Evolutionary conservation across 2,329 filamentous ascomycete genomes (phyloP).

Genomic region (Elsinoe necatrix): DNA sequence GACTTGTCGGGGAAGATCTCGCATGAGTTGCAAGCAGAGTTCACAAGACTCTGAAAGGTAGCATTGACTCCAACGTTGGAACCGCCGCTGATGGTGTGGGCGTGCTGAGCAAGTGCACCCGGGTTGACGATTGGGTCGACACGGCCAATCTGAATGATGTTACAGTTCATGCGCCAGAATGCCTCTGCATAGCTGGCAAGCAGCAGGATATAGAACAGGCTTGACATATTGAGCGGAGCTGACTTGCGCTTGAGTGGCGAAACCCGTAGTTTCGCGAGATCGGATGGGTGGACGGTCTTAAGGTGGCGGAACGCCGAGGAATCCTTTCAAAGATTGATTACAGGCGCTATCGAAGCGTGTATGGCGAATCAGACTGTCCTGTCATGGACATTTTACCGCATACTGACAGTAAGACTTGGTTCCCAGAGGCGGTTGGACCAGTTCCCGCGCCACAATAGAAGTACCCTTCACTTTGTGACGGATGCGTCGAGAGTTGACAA

Average conservation of each 20-base stretch:
- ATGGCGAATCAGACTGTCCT: not conserved
- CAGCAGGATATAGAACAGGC: conserved; percentile 8
- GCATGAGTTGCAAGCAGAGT: conserved; percentile 25
- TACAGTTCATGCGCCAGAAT: conserved; percentile 32
- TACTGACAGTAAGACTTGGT: not conserved
- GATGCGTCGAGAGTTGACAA: not conserved
- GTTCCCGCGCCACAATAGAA: not conserved
- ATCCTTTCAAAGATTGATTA: not conserved
- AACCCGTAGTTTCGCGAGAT: not conserved
- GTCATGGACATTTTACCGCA: not conserved
- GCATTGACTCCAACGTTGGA: conserved; percentile 26
- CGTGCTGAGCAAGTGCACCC: conserved; percentile 27
- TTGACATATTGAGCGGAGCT: conserved; percentile 13
- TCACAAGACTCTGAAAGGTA: conserved; percentile 20
- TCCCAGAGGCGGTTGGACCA: not conserved
- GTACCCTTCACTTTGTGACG: not conserved
- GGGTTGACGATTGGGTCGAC: conserved; percentile 31
- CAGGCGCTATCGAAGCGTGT: not conserved
- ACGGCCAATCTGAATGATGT: conserved; percentile 28
- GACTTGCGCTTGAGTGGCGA: not conserved
- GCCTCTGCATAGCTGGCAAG: conserved; percentile 22
- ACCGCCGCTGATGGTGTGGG: conserved; percentile 29
- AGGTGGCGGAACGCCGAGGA: not conserved
- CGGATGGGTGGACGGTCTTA: not conserved
- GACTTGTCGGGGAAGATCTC: conserved; percentile 30